Conservation (phyloP, 306 rosid genomes). For the Inga leiocalycina region DNA sequence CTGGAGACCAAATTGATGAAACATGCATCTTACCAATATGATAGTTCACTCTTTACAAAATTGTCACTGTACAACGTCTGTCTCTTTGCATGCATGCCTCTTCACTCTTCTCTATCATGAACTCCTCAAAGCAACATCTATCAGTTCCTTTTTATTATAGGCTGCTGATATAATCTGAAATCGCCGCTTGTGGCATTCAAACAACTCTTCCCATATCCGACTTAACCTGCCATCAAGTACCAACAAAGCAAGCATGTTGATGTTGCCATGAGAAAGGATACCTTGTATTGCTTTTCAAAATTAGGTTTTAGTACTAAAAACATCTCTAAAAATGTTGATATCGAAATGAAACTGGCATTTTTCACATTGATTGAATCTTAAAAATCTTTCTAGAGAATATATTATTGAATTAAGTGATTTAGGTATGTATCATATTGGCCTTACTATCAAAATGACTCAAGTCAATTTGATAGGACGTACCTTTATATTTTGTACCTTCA, state of each 20-base stretch:
- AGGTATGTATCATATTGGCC: no score
- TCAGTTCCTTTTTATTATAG: slow-evolving; percentile 33
- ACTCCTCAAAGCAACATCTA: background rate
- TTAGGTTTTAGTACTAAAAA: background rate
- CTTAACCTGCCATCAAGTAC: slow-evolving; percentile 59
- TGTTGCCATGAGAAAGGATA: background rate
- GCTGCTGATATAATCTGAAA: slow-evolving; percentile 59
- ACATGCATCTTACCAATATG: background rate
- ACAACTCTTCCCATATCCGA: slow-evolving; percentile 95
- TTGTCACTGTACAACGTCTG: slow-evolving; percentile 45
- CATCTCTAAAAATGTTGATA: background rate
- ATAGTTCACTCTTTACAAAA: slow-evolving; percentile 26
- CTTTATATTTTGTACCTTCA: no score
- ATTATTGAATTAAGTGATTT: no score
- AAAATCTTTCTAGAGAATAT: background rate
- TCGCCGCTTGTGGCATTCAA: slow-evolving; percentile 80
- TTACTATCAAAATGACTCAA: no score
- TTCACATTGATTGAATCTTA: background rate
- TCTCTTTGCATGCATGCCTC: slow-evolving; percentile 26
- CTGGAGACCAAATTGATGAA: background rate
- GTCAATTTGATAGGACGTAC: no score
- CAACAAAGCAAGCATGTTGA: background rate
- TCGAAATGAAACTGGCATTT: background rate
- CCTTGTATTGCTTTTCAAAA: background rate
- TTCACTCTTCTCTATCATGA: background rate